Evolutionary conservation across 495 filamentous ascomycete genomes (phyloP), one percentile per base, ranked within the genome.

Genomic region (Talaromyces thailandensis): DNA sequence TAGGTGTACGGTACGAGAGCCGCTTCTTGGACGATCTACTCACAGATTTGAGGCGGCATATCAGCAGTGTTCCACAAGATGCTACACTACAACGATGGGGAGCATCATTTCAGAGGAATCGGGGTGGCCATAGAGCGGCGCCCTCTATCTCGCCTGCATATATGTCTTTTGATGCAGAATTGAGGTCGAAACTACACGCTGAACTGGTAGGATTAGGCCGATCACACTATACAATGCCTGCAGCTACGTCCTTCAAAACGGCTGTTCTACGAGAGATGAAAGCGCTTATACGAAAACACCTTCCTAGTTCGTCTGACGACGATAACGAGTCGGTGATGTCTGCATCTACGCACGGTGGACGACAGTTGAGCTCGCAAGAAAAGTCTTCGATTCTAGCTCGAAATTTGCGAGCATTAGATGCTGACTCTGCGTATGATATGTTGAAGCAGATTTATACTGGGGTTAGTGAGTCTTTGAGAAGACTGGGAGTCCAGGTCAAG

Each of bases 311-410:
- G 35, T 93, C 84, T 67, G 93, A 96, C 60, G 93, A 98, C 68
- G 94, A 98, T 67, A 89, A 86, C 61, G 92, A 96, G 69, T 96
- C 91, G 2, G 84, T 92, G 73, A 86, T 93, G 70, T 99, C 94
- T 0, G 81, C 85, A 5, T 94, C 92, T 26, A 96, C 95, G 0
- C 80, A 90, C 68, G 84, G 82, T 52, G 89, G 88, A 53, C 82
- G 83, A 28, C 84, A 86, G 56, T 74, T 86, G 50, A 89, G 82
- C 28, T 88, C 92, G 65, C 89, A 95, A 68, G 94, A 99, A 61
- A 96, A 93, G 67, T 94, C 91, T 7, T 84, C 88, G 8, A 88
- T 90, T 31, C 80, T 98, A 25, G 92, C 94, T n/a, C 88, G 93
- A 12, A 96, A 98, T 63, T 81, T 98, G 18, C 86, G 95, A 31